Base-by-base conservation (phyloP, 345 rosid species). In the Citrus maxima region DNA sequence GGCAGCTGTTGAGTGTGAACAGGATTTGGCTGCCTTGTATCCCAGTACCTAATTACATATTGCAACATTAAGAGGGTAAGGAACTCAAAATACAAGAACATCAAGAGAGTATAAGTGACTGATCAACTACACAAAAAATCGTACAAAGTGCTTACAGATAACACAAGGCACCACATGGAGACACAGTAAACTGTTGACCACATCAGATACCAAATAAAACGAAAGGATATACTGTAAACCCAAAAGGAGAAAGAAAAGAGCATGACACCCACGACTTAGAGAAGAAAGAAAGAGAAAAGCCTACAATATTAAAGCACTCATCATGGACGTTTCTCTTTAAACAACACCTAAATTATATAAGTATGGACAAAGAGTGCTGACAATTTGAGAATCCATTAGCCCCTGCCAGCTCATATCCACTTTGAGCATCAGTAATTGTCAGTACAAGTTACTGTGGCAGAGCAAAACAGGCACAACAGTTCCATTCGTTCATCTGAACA, bases 1-100 rank as follows among this genome's bases (percentile, higher is more conserved):
- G 98, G 97, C 80, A 97, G 98, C 75, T 86, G 98, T 82, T 94
- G 99, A 54, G 93, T 90, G 81, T 94, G 98, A 73, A 88, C 98
- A 19, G 98, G 98, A 83, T 82, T 93, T 42, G 84, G 58, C 86
- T 93, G 98, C 82, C 99, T 97, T 1, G 87, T 81, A 83, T 94
- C 99, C 99, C 98, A 97, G 73, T 94, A 94, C 85, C 98, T 94
- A 82, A 69, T 78, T 25, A 71, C 63, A 80, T 35, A 67, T 69
- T 19, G 38, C 19, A 76, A 24, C 51, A 67, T 8, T 27, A 64
- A 55, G 8, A 28, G 37, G n/a, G 21, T 25, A 68, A 46, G 24
- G 32, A 30, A 35, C 30, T 22, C 51, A 55, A 27, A 67, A 55
- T 27, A 18, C 13, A 77, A 35, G 25, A n/a, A 30, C n/a, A 32